Base-by-base conservation (phyloP, 1,139 yeast species). In the Nematodospora anomalae region DNA sequence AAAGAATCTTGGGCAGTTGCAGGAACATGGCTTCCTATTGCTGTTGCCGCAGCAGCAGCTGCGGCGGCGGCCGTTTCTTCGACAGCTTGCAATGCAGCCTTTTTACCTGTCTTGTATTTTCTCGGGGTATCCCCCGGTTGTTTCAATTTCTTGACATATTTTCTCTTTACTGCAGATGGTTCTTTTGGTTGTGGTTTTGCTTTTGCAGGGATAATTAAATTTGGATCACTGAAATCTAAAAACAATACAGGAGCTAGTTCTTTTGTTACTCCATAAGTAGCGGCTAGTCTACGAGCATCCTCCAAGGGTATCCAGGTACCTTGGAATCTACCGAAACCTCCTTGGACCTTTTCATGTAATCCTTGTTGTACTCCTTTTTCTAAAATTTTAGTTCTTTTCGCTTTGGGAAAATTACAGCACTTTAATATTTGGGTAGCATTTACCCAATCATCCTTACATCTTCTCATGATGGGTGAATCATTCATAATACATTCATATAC, bases 341-440 rank as follows among this genome's bases (percentile, higher is more conserved):
- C 98, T 60, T 92, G 97, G 16, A 92, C 89, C 59, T 90, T 90
- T 54, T 90, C 97, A 58, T 88, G 96, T 10, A 71, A 64, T 2
- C 95, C 95, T 36, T 79, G 80, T 50, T 88, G 95, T 14, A 90
- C 95, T 44, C 94, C 97, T 52, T 85, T 82, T 55, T 92, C 97
- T 50, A 90, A 73, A 45, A 89, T 89, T 55, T 95, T 80, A 9
- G 97, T 90, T 53, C 97, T 70, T 57, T 85, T 88, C 2, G 97
- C 96, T 60, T 90, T 90, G 44, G 96, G 96, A 57, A 90, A 89
- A 54, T 88, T 85, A 36, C 97, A 96, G 33, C 94, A 90, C 58
- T 92, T 90, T 42, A 92, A 71, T 32, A 92, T 89, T 62, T 92
- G 97, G 16, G 98, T 92, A n/a, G 97, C 97, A 64, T 92, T 92